Base-by-base conservation (phyloP, 225 moss, liverwort and hornwort species). In the Bryum argenteum region DNA sequence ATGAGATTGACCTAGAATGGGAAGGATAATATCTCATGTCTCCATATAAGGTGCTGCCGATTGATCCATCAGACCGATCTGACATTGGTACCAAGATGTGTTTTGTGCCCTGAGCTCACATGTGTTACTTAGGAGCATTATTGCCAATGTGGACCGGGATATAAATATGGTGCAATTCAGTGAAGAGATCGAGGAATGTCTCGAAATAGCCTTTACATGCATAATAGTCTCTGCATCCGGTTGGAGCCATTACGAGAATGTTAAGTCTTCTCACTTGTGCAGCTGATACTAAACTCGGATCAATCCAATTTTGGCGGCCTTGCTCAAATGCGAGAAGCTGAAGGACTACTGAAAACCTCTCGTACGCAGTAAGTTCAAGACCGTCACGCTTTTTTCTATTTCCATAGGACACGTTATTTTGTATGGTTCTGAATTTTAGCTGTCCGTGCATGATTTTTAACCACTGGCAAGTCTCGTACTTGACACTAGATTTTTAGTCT, bases 211-310 rank as follows among this genome's bases (percentile, higher is more conserved):
- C 14, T 43, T 43, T 9, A 41, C 65, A 41, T 16, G 20, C 40
- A 15, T 21, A 23, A 22, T n/a, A 66, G 15, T 19, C 26, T 54
- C 26, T 54, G 57, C 63, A 51, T 22, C 33, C 7, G 33, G 5
- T 33, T 33, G 33, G 33, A 33, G 33, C 33, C 33, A 53, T 37
- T 42, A 43, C 51, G 41, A 52, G 74, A 58, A 47, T 81, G 38
- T 38, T 54, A 33, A 47, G 44, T 71, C 16, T 23, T 63, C 16
- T 80, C 6, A 69, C 63, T 45, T 65, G 44, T 69, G 59, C 91
- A 99, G 94, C 89, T 84, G 50, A 20, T 99, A 80, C 78, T 99
- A 14, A 82, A 99, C 74, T 93, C 94, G 41, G 98, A 92, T 77
- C 75, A 82, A 56, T 64, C 73, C 75, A 80, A 89, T 69, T 99